Evolutionary conservation across 352 stramenopile genomes (phyloP).

Genomic region (Phytophthora pseudosyringae): DNA sequence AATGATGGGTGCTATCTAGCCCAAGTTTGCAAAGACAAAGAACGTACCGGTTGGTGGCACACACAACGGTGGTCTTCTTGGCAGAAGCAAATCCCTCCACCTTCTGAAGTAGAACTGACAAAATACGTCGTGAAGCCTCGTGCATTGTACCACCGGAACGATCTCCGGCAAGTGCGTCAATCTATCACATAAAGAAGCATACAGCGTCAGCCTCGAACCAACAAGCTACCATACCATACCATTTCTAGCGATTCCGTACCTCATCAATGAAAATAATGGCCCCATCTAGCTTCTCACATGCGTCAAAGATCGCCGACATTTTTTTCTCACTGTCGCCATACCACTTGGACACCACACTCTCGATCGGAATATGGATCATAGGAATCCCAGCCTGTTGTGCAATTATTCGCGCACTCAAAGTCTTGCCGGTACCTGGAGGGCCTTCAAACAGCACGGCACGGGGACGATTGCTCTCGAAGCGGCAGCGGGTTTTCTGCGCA

Average conservation of each 20-base stretch:
- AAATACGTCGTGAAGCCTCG: conserved; percentile 91
- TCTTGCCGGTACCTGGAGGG: conserved; percentile 95
- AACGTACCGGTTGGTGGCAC: conserved; percentile 88
- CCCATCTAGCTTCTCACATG: conserved; percentile 91
- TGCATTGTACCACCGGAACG: conserved; percentile 91
- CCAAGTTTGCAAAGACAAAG: not conserved
- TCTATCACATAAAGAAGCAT: conserved; percentile 43
- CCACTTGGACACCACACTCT: conserved; percentile 95
- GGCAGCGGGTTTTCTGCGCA: conserved; percentile 86
- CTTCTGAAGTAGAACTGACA: conserved; percentile 93
- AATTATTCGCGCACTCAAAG: conserved; percentile 94
- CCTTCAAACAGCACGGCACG: conserved; percentile 94
- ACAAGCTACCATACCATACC: not conserved
- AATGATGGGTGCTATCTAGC: not conserved
- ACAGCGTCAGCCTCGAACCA: conserved; percentile 1
- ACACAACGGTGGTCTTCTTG: conserved; percentile 94
- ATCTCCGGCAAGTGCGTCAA: conserved; percentile 91
- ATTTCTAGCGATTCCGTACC: conserved; percentile 38
- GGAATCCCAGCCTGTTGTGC: conserved; percentile 91
- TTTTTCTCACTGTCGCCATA: conserved; percentile 96
- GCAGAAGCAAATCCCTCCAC: conserved; percentile 93
- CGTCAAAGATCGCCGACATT: conserved; percentile 94
- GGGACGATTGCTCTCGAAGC: conserved; percentile 91
- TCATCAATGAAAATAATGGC: conserved; percentile 97
- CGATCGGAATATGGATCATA: conserved; percentile 94